Conservation (phyloP, 306 rosid species). For the Potentilla sterilis region DNA sequence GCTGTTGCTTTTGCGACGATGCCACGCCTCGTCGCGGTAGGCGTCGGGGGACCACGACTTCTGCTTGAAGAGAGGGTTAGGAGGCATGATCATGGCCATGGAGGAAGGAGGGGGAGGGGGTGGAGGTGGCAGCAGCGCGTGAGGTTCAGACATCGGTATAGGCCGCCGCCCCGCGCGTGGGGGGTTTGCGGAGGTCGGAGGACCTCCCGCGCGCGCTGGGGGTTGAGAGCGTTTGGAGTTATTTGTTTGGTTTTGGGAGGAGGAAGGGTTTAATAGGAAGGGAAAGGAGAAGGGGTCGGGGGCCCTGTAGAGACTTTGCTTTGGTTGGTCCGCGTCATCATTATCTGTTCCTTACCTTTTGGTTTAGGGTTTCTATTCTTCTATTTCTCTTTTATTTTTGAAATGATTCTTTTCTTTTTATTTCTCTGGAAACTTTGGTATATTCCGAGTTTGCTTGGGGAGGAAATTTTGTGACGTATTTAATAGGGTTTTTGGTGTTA, state of each 20-base stretch:
- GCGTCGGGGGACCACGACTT: slow-evolving; percentile 90
- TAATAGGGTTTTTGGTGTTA: background rate
- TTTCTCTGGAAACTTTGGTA: background rate
- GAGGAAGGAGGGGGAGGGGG: slow-evolving; percentile 17
- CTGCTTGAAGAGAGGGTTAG: slow-evolving; percentile 63
- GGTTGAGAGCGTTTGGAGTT: slow-evolving; percentile 36
- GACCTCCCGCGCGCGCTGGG: slow-evolving; percentile 68
- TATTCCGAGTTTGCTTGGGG: slow-evolving; percentile 19
- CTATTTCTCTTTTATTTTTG: background rate
- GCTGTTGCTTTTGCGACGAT: slow-evolving; percentile 66
- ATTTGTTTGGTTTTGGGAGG: slow-evolving; percentile 22
- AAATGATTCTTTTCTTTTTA: no score
- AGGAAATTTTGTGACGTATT: slow-evolving; percentile 10
- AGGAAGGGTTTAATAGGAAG: slow-evolving; percentile 14
- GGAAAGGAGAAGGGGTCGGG: slow-evolving; percentile 4
- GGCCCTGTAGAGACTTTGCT: slow-evolving; percentile 26
- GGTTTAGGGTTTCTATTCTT: slow-evolving; percentile 2
- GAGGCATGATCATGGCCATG: slow-evolving; percentile 21
- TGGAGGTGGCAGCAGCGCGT: slow-evolving; percentile 13
- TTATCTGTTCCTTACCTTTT: slow-evolving; percentile 36
- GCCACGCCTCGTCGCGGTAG: slow-evolving; percentile 84
- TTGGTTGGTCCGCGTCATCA: slow-evolving; percentile 60
- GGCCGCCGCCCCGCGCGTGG: slow-evolving; percentile 42
- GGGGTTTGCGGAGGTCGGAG: slow-evolving; percentile 68
- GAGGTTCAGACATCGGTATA: slow-evolving; percentile 34